Base-by-base conservation (phyloP, 228 moss, liverwort and hornwort genomes). In the Sphagnum magellanicum region DNA sequence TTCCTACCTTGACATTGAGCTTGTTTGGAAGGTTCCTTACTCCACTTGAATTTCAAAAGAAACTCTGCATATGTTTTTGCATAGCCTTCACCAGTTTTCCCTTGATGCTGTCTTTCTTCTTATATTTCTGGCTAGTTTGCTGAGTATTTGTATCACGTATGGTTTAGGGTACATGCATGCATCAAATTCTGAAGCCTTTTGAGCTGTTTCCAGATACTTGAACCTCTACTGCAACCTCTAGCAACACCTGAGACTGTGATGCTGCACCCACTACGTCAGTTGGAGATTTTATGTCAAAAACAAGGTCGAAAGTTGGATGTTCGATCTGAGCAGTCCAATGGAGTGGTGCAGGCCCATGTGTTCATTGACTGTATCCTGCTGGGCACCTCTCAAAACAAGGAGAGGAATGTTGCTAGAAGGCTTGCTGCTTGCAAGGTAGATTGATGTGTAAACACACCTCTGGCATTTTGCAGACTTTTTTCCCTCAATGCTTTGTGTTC, bases 191-290 rank as follows among this genome's bases (percentile, higher is more conserved):
- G 32, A 32, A 32, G 32, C 32, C 32, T 2, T 32, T 32, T 32
- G 32, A 32, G 1, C 32, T 32, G 32, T 32, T 32, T 32, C 32
- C 32, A 92, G 92, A 73, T 84, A 16, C 74, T 85, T 11, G 74
- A 80, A 67, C 87, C 89, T 10, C 79, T 92, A 9, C 77, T 92
- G 66, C 83, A 87, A 52, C 89, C 92, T 59, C 70, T 89, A 50
- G 87, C 87, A 32, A 89, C 89, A 9, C 89, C 92, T 6, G 81
- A 79, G 63, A 92, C 89, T 5, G 83, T 92, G 50, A 83, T 85
- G 64, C 51, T 81, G 64, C 92, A 92, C 58, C 89, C 92, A 16
- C 81, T 87, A 62, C 87, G 83, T 70, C 81, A 85, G 60, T 53
- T 89, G 49, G 87, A 92, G 79, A 74, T 68, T 16, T 68, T 92